Conservation (phyloP, 768 basidiomycete species). For the Podaxis sp. region DNA sequence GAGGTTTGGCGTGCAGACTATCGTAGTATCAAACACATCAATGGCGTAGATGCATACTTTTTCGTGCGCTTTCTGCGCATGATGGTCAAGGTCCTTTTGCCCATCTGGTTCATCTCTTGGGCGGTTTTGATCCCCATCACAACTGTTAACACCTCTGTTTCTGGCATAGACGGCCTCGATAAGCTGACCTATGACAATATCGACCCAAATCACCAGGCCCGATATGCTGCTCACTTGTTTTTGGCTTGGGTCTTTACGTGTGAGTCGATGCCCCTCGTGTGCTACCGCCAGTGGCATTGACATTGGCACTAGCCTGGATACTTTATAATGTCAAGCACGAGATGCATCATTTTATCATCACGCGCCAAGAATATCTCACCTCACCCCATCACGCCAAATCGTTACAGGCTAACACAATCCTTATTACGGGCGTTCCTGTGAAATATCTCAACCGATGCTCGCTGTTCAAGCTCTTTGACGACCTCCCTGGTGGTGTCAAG, state of each 20-base stretch:
- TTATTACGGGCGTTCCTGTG: slow-evolving; percentile 85
- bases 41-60: slow-evolving; percentile 91
- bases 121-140: slow-evolving; percentile 76
- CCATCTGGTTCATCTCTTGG: slow-evolving; percentile 94
- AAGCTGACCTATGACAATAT: slow-evolving; percentile 84
- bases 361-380: slow-evolving; percentile 82
- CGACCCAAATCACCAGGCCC: slow-evolving; percentile 36
- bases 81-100: slow-evolving; percentile 78
- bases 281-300: neutral
- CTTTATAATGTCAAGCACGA: slow-evolving; percentile 79
- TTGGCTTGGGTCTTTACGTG: slow-evolving; percentile 77
- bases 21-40: slow-evolving; percentile 57
- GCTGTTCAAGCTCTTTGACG: slow-evolving; percentile 65
- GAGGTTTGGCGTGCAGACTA: slow-evolving; percentile 65
- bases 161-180: slow-evolving; percentile 55
- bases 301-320: slow-evolving; percentile 63
- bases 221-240: slow-evolving; percentile 80
- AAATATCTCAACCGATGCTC: slow-evolving; percentile 72
- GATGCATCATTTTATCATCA: slow-evolving; percentile 75
- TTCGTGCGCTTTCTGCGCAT: slow-evolving; percentile 88
- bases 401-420: slow-evolving; percentile 86
- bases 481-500: slow-evolving; percentile 87
- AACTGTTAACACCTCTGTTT: slow-evolving; percentile 46
- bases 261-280: slow-evolving; percentile 32
- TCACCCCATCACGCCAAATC: slow-evolving; percentile 68